These are phyloP conservation scores for Leccinellum albellum DNA, from an alignment of 768 basidiomycete species.

Conservation along the genomic window DNA sequence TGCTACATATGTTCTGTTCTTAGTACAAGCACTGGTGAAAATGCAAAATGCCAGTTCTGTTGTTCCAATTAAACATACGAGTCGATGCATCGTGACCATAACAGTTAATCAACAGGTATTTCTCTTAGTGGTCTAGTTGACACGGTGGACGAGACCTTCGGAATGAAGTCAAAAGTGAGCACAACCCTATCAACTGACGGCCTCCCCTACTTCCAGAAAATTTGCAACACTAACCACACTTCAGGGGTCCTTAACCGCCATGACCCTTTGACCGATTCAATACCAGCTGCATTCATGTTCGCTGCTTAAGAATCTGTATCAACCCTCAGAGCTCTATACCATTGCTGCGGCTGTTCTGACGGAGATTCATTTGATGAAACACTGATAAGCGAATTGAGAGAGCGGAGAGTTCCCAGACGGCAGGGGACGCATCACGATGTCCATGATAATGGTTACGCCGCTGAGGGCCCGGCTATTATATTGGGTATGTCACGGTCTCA, in stretches of 20 bases:
- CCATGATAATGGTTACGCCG: not conserved
- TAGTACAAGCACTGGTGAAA: not conserved
- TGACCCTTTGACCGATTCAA: constrained; percentile 1
- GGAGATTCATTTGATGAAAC: constrained; percentile 16
- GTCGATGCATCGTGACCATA: no score
- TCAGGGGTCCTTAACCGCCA: no score
- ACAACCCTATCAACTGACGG: no score
- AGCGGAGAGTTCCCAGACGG: no score
- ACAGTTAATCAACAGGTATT: no score
- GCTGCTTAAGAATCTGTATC: no score
- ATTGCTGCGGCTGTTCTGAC: constrained; percentile 18
- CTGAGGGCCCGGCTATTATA: not conserved
- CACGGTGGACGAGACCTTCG: no score
- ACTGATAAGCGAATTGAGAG: constrained; percentile 9
- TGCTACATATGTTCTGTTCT: not conserved
- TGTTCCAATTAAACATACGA: not conserved
- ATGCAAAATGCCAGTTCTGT: not conserved
- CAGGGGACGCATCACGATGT: not conserved
- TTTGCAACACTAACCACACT: no score
- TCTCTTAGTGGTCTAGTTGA: no score
- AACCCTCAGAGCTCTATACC: not conserved
- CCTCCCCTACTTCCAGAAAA: not conserved
- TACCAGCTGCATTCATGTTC: constrained; percentile 11
- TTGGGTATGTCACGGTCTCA: not conserved
- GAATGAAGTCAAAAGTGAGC: no score